These are phyloP conservation scores for Musa itinerans DNA, from an alignment of 176 grass and related monocot species.

Conservation along the genomic window DNA sequence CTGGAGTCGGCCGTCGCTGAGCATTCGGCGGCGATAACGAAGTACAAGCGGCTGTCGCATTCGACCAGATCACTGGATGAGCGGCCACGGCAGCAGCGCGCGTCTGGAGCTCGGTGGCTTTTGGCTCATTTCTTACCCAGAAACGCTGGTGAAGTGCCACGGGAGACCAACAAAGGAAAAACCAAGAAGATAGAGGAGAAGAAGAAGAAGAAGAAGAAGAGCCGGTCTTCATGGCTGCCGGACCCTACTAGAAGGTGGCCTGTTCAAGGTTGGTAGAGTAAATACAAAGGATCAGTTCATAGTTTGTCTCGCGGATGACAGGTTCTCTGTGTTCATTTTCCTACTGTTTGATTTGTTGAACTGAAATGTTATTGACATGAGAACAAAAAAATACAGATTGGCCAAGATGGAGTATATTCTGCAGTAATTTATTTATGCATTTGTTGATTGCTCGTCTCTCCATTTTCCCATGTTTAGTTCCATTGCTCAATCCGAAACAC, in stretches of 20 bases:
- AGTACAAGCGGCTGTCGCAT: background rate
- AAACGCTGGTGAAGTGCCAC: background rate
- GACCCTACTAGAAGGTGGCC: slow-evolving; percentile 7
- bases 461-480: no score
- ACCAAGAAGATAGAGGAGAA: background rate
- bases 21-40: background rate
- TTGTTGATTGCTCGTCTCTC: no score
- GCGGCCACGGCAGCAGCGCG: background rate
- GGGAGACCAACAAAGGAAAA: background rate
- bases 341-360: background rate
- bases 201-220: background rate
- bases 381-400: no score
- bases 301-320: no score
- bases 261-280: slow-evolving; percentile 8
- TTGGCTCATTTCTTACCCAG: background rate
- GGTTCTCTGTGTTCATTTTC: background rate
- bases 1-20: background rate
- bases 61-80: background rate
- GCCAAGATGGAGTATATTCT: no score
- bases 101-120: background rate
- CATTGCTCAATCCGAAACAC: no score
- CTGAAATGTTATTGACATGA: no score
- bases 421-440: no score
- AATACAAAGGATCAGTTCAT: background rate
- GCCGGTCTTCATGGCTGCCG: background rate